Evolutionary conservation across 2,329 filamentous ascomycete species (phyloP), one percentile per base, ranked within the genome.

Genomic region (Aspergillus sp.): DNA sequence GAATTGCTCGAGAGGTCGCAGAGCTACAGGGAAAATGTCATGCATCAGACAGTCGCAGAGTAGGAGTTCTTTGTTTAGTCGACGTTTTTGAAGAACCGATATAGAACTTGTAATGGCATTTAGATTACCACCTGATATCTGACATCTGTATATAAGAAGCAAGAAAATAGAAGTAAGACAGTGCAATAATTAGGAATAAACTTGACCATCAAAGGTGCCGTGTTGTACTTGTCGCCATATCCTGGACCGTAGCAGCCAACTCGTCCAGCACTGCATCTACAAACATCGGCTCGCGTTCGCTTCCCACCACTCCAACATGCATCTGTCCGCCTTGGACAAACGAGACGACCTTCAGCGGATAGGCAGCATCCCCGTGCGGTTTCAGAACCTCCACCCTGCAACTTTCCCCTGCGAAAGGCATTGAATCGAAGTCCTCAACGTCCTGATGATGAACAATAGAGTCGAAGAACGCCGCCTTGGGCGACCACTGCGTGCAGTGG

Each of bases 371-470:
- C 19, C 69, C 63, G 44, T 75, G 69, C 2, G 75, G 71, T 45
- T 76, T 78, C 11, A 72, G 48, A 8, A 75, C 78, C 53, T 78
- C 75, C 42, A 76, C 67, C 25, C 60, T 58, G 46, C 57, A 66
- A 29, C 33, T 42, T 2, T 43, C 41, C 2, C 45, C 52, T 0
- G 49, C 51, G 30, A 60, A 59, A 15, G 51, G 45, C 54, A 60
- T 62, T 15, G 58, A 62, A 45, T 79, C 74, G n/a, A 78, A 73
- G 47, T 78, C 74, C 34, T 72, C 69, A 27, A 73, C 72, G 42
- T 74, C 72, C 52, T 76, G 72, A 51, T 76, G 72, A 30, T 58
- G 55, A 8, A 75, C 71, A 1, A 75, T 65, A 0, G 70, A 69
- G 45, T 74, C 70, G 42, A 73, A 75, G 58, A 66, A 72, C 33